Evolutionary conservation across 1,284 basidiomycete species (phyloP), one percentile per base, ranked within the genome.

Genomic region (Cystobasidium sp.): DNA sequence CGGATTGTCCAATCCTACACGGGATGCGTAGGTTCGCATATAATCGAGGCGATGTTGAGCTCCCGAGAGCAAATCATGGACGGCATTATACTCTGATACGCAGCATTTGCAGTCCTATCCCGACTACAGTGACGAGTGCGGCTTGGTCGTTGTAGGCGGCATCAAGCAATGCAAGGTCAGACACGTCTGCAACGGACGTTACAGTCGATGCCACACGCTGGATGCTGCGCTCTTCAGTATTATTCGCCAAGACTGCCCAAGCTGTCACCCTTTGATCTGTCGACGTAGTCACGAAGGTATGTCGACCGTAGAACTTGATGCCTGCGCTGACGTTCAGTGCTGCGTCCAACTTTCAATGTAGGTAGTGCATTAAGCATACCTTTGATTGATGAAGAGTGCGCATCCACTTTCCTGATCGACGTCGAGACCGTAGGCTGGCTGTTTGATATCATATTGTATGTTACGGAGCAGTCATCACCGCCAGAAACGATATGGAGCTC

Each of bases 361-460:
- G 1, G 31, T 31, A 31, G 37, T 6, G 16, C 55, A 20, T 44
- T 46, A 37, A 39, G n/a, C 69, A 44, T 16, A 55, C 69, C 69
- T 64, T 71, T 71, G 10, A 71, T 24, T 6, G 69, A 71, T 12
- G 69, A 71, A 1, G 61, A 43, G 39, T 71, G 69, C 6, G 68
- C 69, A 49, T 51, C 49, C 9, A 51, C 51, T 46, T 47, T 41
- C 6, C 8, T 4, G 1, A 37, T 20, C 20, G 58, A 44, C 41
- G 37, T 14, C 10, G 18, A 7, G 56, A 62, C 49, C 16, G 43
- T 20, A 47, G n/a, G 3, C 20, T 63, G 20, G 24, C 6, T 46
- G 24, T 14, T 39, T 7, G 59, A 64, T 22, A 37, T 6, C 18
- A n/a, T 46, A 1, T 14, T 18, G 41, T 52, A 71, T 10, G 59